Base-by-base conservation (phyloP, 257 asterid genomes). In the Solanum gracilifrons region DNA sequence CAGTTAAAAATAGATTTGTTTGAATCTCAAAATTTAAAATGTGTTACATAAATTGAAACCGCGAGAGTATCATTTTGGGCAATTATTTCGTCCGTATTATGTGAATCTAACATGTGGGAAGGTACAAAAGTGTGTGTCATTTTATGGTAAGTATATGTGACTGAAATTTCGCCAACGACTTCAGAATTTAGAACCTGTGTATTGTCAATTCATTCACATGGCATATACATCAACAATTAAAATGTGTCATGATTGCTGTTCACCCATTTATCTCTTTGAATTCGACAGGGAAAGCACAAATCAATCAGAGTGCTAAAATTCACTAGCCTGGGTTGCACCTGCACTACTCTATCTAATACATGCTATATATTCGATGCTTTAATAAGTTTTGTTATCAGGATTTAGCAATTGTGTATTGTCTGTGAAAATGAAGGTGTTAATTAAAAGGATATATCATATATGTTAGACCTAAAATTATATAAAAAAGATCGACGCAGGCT, bases 1-100 rank as follows among this genome's bases (percentile, higher is more conserved):
- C 23, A 0, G 0, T 16, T 51, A 51, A 51, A 51, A 0, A 5
- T 16, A 51, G 0, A 51, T 0, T 51, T 16, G 1, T 51, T 16
- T 16, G 3, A 0, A 48, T 48, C 21, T 48, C 60, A 15, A 48
- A 15, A 48, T 48, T 0, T 48, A 0, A 48, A 48, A 48, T 48
- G 0, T 48, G 60, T 48, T 0, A 15, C 60, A 48, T 48, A 48
- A 48, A 48, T 48, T 48, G 60, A 48, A 48, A 5, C 21, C 0
- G 1, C 3, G 1, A 48, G 21, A 48, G 18, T 48, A 48, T 48
- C n/a, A 5, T 51, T 6, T 51, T 51, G 2, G 18, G 62, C 62
- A 0, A 16, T 13, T 18, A 9, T 51, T 18, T 51, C 4, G 9
- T 2, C 62, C n/a, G 64, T 55, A 55, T 55, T 55, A 6, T 55